Percentiles rank a stretch among this genome's conserved stretches.
These are phyloP conservation scores for Acorus calamus DNA, from an alignment of 106 monocot genomes.

Conservation along the genomic window DNA sequence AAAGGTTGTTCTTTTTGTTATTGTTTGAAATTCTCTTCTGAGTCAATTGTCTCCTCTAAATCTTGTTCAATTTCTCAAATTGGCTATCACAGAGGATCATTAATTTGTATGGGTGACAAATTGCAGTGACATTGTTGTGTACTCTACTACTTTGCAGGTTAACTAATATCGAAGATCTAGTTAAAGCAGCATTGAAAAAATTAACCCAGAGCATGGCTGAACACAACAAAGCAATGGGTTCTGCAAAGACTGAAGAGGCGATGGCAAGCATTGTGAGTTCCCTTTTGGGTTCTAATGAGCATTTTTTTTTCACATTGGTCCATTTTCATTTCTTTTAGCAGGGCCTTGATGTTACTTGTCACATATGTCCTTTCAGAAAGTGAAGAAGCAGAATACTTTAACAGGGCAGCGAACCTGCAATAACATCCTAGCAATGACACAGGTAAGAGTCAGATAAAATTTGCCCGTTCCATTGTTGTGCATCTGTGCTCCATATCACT, in stretches of 20 bases:
- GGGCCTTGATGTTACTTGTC: background rate
- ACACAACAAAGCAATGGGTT: slow-evolving; percentile 62
- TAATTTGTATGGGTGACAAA: too few relatives aligned
- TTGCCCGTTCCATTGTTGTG: background rate
- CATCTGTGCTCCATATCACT: background rate
- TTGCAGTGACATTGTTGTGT: background rate
- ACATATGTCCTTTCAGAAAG: slow-evolving; percentile 38
- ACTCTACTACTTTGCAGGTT: slow-evolving; percentile 28
- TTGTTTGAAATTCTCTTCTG: too few relatives aligned
- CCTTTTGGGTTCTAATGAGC: background rate
- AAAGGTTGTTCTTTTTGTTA: too few relatives aligned
- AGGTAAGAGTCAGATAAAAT: slow-evolving; percentile 27
- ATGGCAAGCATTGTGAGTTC: slow-evolving; percentile 68
- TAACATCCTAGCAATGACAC: slow-evolving; percentile 88
- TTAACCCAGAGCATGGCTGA: slow-evolving; percentile 83
- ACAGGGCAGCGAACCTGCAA: slow-evolving; percentile 57
- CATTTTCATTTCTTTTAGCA: background rate
- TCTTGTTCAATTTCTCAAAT: too few relatives aligned
- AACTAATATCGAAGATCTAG: slow-evolving; percentile 60
- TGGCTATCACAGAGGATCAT: too few relatives aligned
- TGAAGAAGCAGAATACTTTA: slow-evolving; percentile 68
- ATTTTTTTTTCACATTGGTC: background rate
- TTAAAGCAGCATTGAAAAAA: slow-evolving; percentile 55
- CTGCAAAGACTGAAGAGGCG: slow-evolving; percentile 78
- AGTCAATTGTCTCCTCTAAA: too few relatives aligned